A percentile compares a stretch with the other conserved stretches of the same genome.
phyloP scores from a whole-genome alignment of 768 basidiomycete genomes.

The Mycena rosella region DNA sequence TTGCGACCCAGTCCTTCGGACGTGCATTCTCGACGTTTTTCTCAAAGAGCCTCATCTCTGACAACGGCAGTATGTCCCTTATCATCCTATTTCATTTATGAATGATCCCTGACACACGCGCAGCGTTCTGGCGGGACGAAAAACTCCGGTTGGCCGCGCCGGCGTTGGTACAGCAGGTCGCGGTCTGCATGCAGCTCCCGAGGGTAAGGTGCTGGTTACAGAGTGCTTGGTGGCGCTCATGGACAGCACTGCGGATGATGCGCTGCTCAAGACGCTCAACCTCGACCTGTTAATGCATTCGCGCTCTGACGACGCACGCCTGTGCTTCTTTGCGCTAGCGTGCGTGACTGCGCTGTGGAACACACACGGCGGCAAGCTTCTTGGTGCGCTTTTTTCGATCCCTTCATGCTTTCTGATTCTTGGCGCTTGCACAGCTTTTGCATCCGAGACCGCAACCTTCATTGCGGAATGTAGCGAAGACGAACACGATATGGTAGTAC shows the following conservation, averaged over 20 bases:
- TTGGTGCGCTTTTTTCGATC: slow-evolving; percentile 58
- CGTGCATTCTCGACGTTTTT: slow-evolving; percentile 69
- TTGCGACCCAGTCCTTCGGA: slow-evolving; percentile 69
- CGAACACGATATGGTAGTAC: slow-evolving; percentile 86
- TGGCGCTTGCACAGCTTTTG: slow-evolving; percentile 67
- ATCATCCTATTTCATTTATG: neutral
- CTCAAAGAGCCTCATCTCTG: slow-evolving; percentile 78
- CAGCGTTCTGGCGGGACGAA: slow-evolving; percentile 93
- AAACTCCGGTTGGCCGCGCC: slow-evolving; percentile 74
- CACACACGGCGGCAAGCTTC: slow-evolving; percentile 77
- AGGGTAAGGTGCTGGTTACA: slow-evolving; percentile 56
- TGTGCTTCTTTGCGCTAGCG: slow-evolving; percentile 78
- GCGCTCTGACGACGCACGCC: slow-evolving; percentile 79
- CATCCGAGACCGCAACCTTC: slow-evolving; percentile 86
- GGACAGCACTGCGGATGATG: slow-evolving; percentile 66
- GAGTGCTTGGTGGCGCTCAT: slow-evolving; percentile 69
- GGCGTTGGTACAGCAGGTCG: slow-evolving; percentile 75
- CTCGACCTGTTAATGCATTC: slow-evolving; percentile 89
- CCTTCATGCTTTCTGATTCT: neutral
- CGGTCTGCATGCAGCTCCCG: slow-evolving; percentile 58
- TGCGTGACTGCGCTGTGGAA: slow-evolving; percentile 84
- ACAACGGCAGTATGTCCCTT: slow-evolving; percentile 82
- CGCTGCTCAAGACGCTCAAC: slow-evolving; percentile 85
- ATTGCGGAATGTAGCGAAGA: slow-evolving; percentile 91
- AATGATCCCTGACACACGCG: neutral